phyloP scores from a whole-genome alignment of 495 filamentous ascomycete species.

The Hypoxylon lenormandii region DNA sequence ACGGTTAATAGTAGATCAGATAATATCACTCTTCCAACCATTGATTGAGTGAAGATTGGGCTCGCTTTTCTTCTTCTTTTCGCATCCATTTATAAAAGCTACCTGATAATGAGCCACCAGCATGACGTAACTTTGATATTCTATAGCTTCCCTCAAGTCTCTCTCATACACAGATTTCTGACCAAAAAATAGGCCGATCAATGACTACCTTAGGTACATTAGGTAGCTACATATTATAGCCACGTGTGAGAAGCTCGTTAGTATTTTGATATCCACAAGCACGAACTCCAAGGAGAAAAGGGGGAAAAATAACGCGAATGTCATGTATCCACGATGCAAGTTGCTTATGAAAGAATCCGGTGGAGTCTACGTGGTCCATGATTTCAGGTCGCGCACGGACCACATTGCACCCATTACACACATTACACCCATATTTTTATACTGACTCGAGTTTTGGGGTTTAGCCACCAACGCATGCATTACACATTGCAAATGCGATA shows the following conservation, averaged over 20 bases:
- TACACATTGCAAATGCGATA: conserved; percentile 9
- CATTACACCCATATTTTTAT: conserved; percentile 4
- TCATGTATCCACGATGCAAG: conserved; percentile 32
- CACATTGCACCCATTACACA: conserved; percentile 8
- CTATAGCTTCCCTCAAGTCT: too few relatives aligned
- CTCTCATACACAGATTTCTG: too few relatives aligned
- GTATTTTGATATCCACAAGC: conserved; percentile 17
- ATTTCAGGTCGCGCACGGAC: conserved; percentile 27
- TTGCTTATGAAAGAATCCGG: not conserved
- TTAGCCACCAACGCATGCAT: conserved; percentile 16
- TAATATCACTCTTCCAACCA: too few relatives aligned
- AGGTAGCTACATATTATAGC: not conserved
- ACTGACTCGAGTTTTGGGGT: conserved; percentile 6
- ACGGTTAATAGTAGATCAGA: not conserved
- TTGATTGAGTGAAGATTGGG: too few relatives aligned
- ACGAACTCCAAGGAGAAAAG: not conserved
- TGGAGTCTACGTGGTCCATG: conserved; percentile 40
- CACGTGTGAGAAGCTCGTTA: conserved; percentile 14
- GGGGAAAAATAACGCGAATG: conserved; percentile 3
- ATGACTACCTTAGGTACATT: too few relatives aligned
- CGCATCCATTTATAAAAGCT: too few relatives aligned
- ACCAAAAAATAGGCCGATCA: too few relatives aligned
- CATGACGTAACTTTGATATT: too few relatives aligned
- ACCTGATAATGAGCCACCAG: too few relatives aligned
- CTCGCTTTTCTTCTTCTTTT: too few relatives aligned